Conservation (phyloP, 1,139 yeast genomes). For the Scheffersomyces cryptocercus region DNA sequence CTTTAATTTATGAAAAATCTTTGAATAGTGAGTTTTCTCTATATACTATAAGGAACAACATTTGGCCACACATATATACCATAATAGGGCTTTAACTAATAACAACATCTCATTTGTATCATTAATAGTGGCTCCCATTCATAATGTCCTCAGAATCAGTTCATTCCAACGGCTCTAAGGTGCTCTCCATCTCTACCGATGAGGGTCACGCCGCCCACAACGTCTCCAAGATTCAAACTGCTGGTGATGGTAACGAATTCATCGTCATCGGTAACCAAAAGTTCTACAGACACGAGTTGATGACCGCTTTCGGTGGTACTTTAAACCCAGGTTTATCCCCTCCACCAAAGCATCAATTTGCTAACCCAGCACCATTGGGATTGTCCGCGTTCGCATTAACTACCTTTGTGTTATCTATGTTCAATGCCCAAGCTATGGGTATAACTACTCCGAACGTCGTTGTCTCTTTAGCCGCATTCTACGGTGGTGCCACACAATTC, state of each 20-base stretch:
- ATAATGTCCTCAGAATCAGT: conserved; percentile 1
- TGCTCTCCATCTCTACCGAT: conserved; percentile 1
- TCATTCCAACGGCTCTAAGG: conserved; percentile 5
- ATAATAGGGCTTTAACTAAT: background rate
- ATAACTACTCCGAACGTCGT: conserved; percentile 48
- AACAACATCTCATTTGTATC: background rate
- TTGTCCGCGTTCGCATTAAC: conserved; percentile 53
- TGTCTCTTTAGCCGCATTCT: conserved; percentile 52
- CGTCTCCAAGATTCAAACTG: background rate
- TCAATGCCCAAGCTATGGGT: conserved; percentile 54
- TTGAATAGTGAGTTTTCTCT: no score
- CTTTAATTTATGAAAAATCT: no score
- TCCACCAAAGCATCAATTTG: conserved; percentile 38
- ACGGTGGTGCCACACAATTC: conserved; percentile 66
- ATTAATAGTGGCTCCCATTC: background rate
- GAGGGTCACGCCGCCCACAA: background rate
- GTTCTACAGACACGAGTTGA: conserved; percentile 44
- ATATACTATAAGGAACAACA: no score
- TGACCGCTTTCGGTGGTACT: conserved; percentile 44
- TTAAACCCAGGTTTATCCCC: conserved; percentile 42
- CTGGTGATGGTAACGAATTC: conserved; percentile 24
- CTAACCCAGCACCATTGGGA: conserved; percentile 66
- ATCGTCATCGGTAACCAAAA: conserved; percentile 33
- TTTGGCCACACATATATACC: no score
- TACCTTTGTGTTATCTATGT: conserved; percentile 51